Percentiles rank a stretch among this genome's conserved stretches.
Evolutionary conservation across 805 yeast genomes (phyloP).

Genomic region (Myxozyma neglecta): DNA sequence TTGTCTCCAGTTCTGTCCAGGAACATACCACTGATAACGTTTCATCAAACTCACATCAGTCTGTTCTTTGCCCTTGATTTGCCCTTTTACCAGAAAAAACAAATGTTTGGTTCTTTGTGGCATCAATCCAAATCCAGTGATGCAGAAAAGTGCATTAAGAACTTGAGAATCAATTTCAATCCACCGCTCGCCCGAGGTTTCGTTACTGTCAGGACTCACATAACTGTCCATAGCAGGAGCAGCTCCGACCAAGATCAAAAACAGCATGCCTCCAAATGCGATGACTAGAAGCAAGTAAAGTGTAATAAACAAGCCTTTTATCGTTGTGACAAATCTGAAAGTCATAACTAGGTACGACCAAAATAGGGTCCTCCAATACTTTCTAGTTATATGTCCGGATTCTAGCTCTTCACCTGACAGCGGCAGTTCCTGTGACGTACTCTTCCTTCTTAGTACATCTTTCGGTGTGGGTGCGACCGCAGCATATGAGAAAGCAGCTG

Average conservation of each 20-base stretch:
- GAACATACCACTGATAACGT: conserved; percentile 27
- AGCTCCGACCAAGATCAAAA: conserved; percentile 29
- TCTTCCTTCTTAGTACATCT: conserved; percentile 9
- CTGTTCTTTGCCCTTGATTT: not conserved
- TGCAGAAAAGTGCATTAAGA: conserved; percentile 30
- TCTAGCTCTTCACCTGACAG: not conserved
- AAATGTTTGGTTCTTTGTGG: conserved; percentile 30
- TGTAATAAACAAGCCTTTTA: conserved; percentile 25
- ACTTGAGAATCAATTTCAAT: conserved; percentile 33
- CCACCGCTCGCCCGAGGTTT: conserved; percentile 30
- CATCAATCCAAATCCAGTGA: conserved; percentile 31
- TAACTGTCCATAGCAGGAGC: conserved; percentile 31
- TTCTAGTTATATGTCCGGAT: not conserved
- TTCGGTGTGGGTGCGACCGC: conserved; percentile 19
- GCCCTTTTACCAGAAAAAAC: conserved; percentile 22
- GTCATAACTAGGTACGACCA: conserved; percentile 8
- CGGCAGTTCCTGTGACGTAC: not conserved
- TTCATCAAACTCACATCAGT: conserved; percentile 10
- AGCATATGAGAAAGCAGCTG: conserved; percentile 14
- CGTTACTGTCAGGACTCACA: conserved; percentile 26
- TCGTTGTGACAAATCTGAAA: conserved; percentile 10
- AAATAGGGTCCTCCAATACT: not conserved
- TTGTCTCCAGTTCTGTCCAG: conserved; percentile 12
- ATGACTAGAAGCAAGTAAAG: conserved; percentile 28
- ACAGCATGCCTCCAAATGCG: conserved; percentile 34